Evolutionary conservation across 2,329 filamentous ascomycete genomes (phyloP).

Genomic region (Diaporthe sp.): DNA sequence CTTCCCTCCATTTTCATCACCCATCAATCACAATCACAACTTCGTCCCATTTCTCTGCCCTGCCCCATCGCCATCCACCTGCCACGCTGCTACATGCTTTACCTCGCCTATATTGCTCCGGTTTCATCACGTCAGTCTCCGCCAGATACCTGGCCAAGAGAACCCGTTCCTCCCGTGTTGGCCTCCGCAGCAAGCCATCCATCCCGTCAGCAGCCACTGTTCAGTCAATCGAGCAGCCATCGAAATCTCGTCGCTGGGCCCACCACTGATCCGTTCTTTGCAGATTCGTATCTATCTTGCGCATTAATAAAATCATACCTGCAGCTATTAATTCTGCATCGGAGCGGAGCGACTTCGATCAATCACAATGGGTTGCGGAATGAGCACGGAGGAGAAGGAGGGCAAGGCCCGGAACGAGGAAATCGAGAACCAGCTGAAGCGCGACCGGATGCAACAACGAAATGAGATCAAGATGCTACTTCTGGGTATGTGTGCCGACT

Average conservation of each 20-base stretch:
- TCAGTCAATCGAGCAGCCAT: neutral
- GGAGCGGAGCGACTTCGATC: conserved; percentile 43
- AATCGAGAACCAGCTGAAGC: conserved; percentile 99
- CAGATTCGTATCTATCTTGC: neutral
- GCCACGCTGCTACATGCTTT: conserved; percentile 19
- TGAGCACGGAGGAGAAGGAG: conserved; percentile 99
- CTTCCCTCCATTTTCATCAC: neutral
- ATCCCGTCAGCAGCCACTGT: neutral
- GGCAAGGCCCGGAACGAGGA: conserved; percentile 99
- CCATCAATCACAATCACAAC: conserved; percentile 1
- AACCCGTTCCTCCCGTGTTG: neutral
- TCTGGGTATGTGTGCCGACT: conserved; percentile 76
- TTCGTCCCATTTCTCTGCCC: neutral
- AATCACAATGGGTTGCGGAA: conserved; percentile 97
- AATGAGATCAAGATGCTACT: conserved; percentile 99
- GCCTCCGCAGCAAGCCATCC: neutral
- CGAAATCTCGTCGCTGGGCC: neutral
- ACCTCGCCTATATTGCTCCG: conserved; percentile 17
- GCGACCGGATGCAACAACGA: conserved; percentile 97
- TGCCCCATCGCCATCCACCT: neutral
- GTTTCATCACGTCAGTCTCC: conserved; percentile 22
- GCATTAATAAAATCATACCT: neutral
- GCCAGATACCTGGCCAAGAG: neutral
- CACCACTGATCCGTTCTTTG: neutral
- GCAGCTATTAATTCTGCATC: conserved; percentile 11